These are phyloP conservation scores for Delitschia confertaspora DNA, from an alignment of 495 filamentous ascomycete species.

Conservation along the genomic window DNA sequence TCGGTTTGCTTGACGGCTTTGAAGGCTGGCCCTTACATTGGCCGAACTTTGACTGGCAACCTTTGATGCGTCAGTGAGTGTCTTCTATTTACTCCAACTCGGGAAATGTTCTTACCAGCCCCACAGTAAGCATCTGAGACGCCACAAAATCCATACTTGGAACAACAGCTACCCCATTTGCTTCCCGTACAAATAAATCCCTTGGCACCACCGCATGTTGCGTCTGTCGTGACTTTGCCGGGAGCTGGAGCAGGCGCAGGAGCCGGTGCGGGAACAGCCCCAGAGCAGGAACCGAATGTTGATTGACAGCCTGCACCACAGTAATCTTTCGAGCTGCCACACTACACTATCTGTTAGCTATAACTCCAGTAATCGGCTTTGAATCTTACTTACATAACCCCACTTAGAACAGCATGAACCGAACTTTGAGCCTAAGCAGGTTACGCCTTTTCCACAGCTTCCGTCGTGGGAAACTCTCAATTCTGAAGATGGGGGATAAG, in stretches of 20 bases:
- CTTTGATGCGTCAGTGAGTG: no score
- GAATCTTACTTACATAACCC: no score
- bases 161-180: background rate
- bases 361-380: no score
- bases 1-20: background rate
- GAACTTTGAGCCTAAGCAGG: background rate
- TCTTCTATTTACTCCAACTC: no score
- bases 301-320: background rate
- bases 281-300: background rate
- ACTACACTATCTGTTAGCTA: no score
- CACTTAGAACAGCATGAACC: background rate
- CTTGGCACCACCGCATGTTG: background rate
- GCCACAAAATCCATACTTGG: background rate
- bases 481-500: background rate
- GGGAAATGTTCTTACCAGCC: no score
- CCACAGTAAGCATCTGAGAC: background rate
- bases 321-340: background rate
- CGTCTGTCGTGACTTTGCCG: background rate
- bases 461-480: background rate
- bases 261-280: background rate
- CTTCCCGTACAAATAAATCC: background rate
- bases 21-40: background rate
- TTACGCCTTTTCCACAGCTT: background rate
- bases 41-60: background rate
- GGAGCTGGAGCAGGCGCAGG: background rate